Percentiles rank a stretch among this genome's conserved stretches.
Conservation (phyloP, 768 basidiomycete genomes). For the Hygrophorus russula region DNA sequence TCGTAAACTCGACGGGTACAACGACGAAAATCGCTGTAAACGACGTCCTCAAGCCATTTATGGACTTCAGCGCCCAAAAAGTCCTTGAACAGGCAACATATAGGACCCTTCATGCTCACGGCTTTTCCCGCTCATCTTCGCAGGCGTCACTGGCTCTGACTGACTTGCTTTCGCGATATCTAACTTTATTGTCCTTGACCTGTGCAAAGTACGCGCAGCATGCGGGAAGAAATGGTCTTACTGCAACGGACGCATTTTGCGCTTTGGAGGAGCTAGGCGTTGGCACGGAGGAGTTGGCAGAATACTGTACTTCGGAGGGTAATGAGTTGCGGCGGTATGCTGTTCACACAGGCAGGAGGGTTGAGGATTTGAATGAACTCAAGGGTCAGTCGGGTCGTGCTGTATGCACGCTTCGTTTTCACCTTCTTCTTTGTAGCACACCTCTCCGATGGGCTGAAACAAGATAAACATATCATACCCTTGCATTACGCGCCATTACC, state of each 20-base stretch:
- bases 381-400: constrained; percentile 39
- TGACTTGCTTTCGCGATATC: constrained; percentile 67
- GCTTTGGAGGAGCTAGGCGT: constrained; percentile 73
- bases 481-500: constrained; percentile 33
- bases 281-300: constrained; percentile 53
- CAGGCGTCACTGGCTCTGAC: constrained; percentile 63
- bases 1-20: not conserved
- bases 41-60: constrained; percentile 10
- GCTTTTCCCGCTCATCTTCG: constrained; percentile 65
- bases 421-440: constrained; percentile 36
- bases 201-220: constrained; percentile 68
- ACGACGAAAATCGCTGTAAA: not conserved
- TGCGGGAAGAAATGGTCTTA: constrained; percentile 52
- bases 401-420: constrained; percentile 11
- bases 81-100: constrained; percentile 57
- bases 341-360: constrained; percentile 46
- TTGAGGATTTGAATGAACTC: constrained; percentile 66
- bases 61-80: constrained; percentile 47
- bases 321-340: constrained; percentile 61
- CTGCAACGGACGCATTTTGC: constrained; percentile 45
- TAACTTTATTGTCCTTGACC: constrained; percentile 51
- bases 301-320: constrained; percentile 57
- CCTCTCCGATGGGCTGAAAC: constrained; percentile 44
- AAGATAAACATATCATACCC: constrained; percentile 41
- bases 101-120: constrained; percentile 66